These are phyloP conservation scores for Kwoniella shivajii DNA, from an alignment of 1,284 basidiomycete species.

Conservation along the genomic window DNA sequence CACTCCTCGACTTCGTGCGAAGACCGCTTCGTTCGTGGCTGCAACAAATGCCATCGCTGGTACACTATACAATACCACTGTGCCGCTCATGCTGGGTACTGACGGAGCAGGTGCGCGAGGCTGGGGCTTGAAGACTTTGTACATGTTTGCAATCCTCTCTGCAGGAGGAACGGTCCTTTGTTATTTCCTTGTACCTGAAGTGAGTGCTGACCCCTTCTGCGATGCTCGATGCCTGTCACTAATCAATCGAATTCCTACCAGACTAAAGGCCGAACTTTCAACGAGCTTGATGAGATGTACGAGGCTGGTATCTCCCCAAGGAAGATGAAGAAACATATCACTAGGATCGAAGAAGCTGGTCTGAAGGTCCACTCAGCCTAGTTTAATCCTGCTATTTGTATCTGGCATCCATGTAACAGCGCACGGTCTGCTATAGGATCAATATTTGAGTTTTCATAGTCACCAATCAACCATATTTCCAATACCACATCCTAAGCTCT, in stretches of 20 bases:
- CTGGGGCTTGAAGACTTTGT: slow-evolving; percentile 19
- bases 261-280: slow-evolving; percentile 18
- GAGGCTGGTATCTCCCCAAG: slow-evolving; percentile 16
- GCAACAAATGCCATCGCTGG: slow-evolving; percentile 10
- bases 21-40: slow-evolving; percentile 16
- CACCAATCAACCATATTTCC: too few species aligned
- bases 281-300: slow-evolving; percentile 25
- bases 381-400: too few species aligned
- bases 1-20: slow-evolving; percentile 18
- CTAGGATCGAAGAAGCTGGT: slow-evolving; percentile 6
- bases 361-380: not conserved
- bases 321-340: slow-evolving; percentile 17
- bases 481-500: too few species aligned
- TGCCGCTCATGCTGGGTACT: slow-evolving; percentile 8
- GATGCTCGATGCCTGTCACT: not conserved
- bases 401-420: too few species aligned
- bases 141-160: slow-evolving; percentile 24
- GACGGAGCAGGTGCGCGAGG: slow-evolving; percentile 2
- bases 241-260: not conserved
- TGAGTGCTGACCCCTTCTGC: not conserved
- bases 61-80: slow-evolving; percentile 20
- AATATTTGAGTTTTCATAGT: too few species aligned
- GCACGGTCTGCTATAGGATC: too few species aligned
- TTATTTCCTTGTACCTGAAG: slow-evolving; percentile 29
- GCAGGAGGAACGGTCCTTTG: slow-evolving; percentile 14